These are phyloP conservation scores for Colletotrichum viniferum DNA, from an alignment of 2,329 filamentous ascomycete genomes.

Conservation along the genomic window DNA sequence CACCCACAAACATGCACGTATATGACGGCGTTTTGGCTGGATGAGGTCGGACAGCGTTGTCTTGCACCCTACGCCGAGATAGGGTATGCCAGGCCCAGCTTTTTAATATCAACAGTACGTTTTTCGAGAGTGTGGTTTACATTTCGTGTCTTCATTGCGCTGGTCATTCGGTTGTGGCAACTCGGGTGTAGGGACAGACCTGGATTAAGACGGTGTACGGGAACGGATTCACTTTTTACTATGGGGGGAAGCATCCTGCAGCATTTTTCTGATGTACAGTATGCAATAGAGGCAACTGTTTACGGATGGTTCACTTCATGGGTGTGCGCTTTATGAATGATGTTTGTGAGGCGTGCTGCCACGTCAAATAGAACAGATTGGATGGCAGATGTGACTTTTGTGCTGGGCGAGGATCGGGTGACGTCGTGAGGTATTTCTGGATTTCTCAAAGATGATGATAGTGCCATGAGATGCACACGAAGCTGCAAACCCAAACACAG, in stretches of 20 bases:
- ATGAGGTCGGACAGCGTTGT: slow-evolving; percentile 15
- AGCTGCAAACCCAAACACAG: not conserved
- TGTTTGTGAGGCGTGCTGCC: not conserved
- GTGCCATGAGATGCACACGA: no score
- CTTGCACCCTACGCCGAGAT: slow-evolving; percentile 6
- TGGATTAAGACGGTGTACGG: slow-evolving; percentile 21
- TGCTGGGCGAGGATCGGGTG: not conserved
- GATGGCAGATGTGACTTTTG: not conserved
- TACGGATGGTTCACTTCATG: not conserved
- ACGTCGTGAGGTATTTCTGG: not conserved
- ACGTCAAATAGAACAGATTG: not conserved
- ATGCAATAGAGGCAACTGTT: slow-evolving; percentile 23
- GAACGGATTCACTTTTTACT: slow-evolving; percentile 9
- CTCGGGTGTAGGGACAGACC: slow-evolving; percentile 18
- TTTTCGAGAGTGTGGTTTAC: slow-evolving; percentile 12
- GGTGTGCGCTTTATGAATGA: not conserved
- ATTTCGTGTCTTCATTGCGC: slow-evolving; percentile 21
- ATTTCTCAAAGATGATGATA: no score
- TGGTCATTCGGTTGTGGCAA: slow-evolving; percentile 19
- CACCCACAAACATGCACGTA: not conserved
- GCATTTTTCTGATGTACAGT: slow-evolving; percentile 23
- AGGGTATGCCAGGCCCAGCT: slow-evolving; percentile 16
- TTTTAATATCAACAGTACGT: slow-evolving; percentile 22
- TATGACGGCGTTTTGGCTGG: slow-evolving; percentile 16
- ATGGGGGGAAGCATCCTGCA: slow-evolving; percentile 19